Evolutionary conservation across 83 land plant genomes (phyloP), one percentile per base, ranked within the genome.

Genomic region (Isoetes engelmannii): DNA sequence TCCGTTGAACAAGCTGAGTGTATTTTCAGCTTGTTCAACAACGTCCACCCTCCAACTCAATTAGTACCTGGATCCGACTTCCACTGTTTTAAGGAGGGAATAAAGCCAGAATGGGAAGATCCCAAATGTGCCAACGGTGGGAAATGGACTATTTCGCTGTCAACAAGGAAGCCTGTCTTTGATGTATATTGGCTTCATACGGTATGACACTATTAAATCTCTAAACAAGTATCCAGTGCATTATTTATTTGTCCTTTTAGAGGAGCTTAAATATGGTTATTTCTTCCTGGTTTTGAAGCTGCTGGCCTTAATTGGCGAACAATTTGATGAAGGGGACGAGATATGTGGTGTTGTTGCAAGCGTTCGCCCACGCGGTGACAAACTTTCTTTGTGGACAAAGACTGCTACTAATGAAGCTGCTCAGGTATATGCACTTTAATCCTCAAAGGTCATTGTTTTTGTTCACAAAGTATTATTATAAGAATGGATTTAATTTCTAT

Each of bases 71-170:
- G 89, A 71, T 88, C 92, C 4, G 96, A 92, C 63, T 85, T 92
- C 49, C 95, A 92, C 47, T 82, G 84, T 50, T 92, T 92, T 62
- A 92, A 82, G 70, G 84, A 81, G 19, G 97, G 96, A 48, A 74
- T 92, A 56, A 87, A 88, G 60, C 97, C 97, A 12, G 86, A 92
- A 74, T 92, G 96, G 96, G 97, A 92, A 75, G 97, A 89, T 79
- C 85, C 88, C 12, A 86, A 83, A 69, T 92, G 97, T 75, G 92
- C 89, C 3, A 73, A 77, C 66, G 97, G 96, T 19, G 97, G 97
- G 44, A 92, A 92, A 57, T 92, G 97, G 97, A 72, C 96, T 59
- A 79, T 78, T 7, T n/a, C n/a, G n/a, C n/a, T n/a, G n/a, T n/a
- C n/a, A n/a, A n/a, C n/a, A n/a, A n/a, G 83, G 71, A 89, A 85